These are phyloP conservation scores for Elongisporangium prolatum DNA, from an alignment of 352 stramenopile genomes.

Conservation along the genomic window DNA sequence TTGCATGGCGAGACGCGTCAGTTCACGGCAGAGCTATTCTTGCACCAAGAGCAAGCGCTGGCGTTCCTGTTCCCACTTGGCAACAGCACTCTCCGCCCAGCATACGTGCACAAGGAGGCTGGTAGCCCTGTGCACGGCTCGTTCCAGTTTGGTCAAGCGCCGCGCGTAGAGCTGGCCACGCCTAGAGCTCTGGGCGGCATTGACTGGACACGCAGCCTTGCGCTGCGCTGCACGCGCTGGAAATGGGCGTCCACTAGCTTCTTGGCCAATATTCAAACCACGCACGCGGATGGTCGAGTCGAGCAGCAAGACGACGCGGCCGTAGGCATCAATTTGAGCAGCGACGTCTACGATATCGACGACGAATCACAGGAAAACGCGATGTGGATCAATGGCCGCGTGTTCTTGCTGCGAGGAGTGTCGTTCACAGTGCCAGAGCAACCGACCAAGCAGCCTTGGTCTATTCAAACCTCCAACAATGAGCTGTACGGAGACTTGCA, in stretches of 20 bases:
- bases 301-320: slow-evolving; percentile 7
- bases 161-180: slow-evolving; percentile 5
- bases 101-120: slow-evolving; percentile 39
- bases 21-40: slow-evolving; percentile 16
- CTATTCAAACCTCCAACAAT: slow-evolving; percentile 5
- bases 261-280: slow-evolving; percentile 14
- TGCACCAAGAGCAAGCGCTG: slow-evolving; percentile 28
- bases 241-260: slow-evolving; percentile 41
- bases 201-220: slow-evolving; percentile 39
- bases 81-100: slow-evolving; percentile 32
- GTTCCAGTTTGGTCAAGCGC: slow-evolving; percentile 17
- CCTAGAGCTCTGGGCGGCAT: slow-evolving; percentile 18
- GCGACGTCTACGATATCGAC: slow-evolving; percentile 43
- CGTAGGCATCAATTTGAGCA: slow-evolving; percentile 43
- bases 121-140: slow-evolving; percentile 20
- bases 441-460: slow-evolving; percentile 13
- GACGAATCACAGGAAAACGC: slow-evolving; percentile 46
- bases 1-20: slow-evolving; percentile 1
- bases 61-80: slow-evolving; percentile 31
- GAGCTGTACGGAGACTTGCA: neutral
- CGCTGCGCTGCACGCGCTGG: slow-evolving; percentile 34
- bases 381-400: slow-evolving; percentile 36
- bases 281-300: neutral
- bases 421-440: slow-evolving; percentile 20
- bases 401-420: slow-evolving; percentile 30